phyloP scores from a whole-genome alignment of 441 rosid genomes.

The Adansonia madagascariensis region DNA sequence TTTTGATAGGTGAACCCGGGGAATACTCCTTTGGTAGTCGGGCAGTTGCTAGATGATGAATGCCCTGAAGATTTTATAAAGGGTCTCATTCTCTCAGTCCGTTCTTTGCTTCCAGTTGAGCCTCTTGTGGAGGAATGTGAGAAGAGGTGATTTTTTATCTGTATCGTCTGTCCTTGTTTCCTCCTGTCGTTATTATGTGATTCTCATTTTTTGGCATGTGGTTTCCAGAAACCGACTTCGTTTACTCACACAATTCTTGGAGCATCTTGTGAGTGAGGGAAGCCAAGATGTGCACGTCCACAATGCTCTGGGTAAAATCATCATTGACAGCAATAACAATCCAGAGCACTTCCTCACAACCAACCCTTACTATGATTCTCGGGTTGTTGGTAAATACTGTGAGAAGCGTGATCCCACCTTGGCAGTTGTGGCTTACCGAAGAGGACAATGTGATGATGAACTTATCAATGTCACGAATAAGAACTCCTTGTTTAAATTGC shows the following conservation, averaged over 20 bases:
- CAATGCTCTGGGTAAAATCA: constrained; percentile 99
- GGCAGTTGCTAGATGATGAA: constrained; percentile 88
- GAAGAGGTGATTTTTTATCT: constrained; percentile 64
- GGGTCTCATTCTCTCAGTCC: constrained; percentile 93
- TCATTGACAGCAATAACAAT: constrained; percentile 97
- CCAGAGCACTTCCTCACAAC: constrained; percentile 99
- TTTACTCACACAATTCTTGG: constrained; percentile 97
- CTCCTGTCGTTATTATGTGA: constrained; percentile 17
- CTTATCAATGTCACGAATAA: constrained; percentile 95
- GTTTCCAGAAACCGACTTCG: constrained; percentile 93
- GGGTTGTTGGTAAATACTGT: constrained; percentile 98
- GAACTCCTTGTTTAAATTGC: constrained; percentile 95
- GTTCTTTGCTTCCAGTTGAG: constrained; percentile 98
- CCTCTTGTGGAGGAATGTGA: constrained; percentile 98
- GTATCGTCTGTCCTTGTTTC: constrained; percentile 12
- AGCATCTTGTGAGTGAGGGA: constrained; percentile 99
- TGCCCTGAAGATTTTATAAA: constrained; percentile 91
- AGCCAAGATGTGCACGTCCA: constrained; percentile 99
- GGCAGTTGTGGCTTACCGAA: constrained; percentile 97
- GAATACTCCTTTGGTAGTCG: constrained; percentile 88
- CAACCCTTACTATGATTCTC: constrained; percentile 97
- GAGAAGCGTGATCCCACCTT: constrained; percentile 99
- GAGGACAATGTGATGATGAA: constrained; percentile 99
- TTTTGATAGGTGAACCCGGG: constrained; percentile 75
- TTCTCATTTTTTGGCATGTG: constrained; percentile 26